phyloP scores from a whole-genome alignment of 169 alveolate genomes.

The Toxoplasma gondii region DNA sequence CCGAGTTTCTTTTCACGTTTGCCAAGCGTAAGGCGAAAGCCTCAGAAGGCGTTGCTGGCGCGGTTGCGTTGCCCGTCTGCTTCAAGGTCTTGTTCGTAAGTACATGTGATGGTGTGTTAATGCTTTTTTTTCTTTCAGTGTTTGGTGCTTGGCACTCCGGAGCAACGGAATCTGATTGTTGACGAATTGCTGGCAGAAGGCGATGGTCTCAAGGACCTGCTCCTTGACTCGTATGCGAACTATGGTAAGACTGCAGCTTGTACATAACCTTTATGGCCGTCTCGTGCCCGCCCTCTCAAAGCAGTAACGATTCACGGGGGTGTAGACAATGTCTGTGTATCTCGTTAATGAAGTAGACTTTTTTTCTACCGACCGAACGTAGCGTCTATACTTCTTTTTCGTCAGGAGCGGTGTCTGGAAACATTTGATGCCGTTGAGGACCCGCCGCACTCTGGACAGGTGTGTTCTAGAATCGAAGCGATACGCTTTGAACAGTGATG shows the following conservation, averaged over 20 bases:
- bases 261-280: too few species aligned
- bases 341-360: too few species aligned
- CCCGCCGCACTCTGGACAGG: too few species aligned
- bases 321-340: not conserved
- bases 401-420: too few species aligned
- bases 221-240: constrained; percentile 85
- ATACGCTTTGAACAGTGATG: too few species aligned
- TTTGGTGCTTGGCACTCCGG: constrained; percentile 74
- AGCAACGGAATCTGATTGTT: constrained; percentile 72
- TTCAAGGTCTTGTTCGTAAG: too few species aligned
- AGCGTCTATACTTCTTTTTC: not conserved
- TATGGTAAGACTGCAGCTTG: constrained; percentile 73
- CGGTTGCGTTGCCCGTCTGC: too few species aligned
- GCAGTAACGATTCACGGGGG: not conserved
- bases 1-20: not conserved
- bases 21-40: too few species aligned
- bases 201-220: constrained; percentile 74
- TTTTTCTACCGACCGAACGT: not conserved
- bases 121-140: constrained; percentile 56
- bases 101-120: too few species aligned
- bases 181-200: constrained; percentile 77
- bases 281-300: not conserved
- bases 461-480: too few species aligned
- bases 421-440: too few species aligned
- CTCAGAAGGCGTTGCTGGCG: too few species aligned